These are phyloP conservation scores for Metarhizium rileyi DNA, from an alignment of 2,329 filamentous ascomycete genomes.

Conservation along the genomic window DNA sequence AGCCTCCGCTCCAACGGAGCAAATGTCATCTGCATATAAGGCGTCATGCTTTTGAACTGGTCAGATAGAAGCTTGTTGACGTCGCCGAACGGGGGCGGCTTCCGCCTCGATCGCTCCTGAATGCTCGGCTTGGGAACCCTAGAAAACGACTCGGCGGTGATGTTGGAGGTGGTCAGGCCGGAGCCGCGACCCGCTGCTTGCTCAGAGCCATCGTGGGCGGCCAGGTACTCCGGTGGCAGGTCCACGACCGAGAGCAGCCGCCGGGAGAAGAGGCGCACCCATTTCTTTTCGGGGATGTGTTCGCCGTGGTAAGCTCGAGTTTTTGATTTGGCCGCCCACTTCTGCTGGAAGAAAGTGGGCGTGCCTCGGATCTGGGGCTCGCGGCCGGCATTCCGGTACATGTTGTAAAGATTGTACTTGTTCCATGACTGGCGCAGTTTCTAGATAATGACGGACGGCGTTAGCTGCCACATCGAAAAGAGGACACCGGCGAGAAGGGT, in stretches of 20 bases:
- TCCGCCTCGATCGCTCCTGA: constrained; percentile 10
- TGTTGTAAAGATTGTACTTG: constrained; percentile 93
- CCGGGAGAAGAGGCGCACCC: constrained; percentile 85
- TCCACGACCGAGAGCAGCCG: constrained; percentile 73
- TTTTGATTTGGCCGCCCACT: constrained; percentile 83
- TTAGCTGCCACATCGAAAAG: background rate
- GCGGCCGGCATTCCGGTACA: constrained; percentile 35
- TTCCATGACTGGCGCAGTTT: constrained; percentile 95
- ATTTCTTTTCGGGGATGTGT: constrained; percentile 85
- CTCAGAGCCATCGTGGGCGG: constrained; percentile 69
- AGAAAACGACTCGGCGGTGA: constrained; percentile 26
- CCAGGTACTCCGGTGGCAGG: constrained; percentile 75
- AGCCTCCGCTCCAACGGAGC: constrained; percentile 82
- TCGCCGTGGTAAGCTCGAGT: constrained; percentile 89
- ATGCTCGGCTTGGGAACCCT: constrained; percentile 15
- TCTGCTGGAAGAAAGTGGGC: constrained; percentile 91
- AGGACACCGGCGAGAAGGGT: no score
- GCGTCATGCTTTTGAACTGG: constrained; percentile 46
- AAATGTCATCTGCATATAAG: constrained; percentile 95
- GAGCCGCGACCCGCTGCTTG: constrained; percentile 76
- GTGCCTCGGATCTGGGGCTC: constrained; percentile 21
- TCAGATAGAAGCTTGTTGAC: constrained; percentile 24
- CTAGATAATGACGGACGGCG: constrained; percentile 33
- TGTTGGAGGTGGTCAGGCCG: constrained; percentile 38
- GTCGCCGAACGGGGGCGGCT: constrained; percentile 16